phyloP scores from a whole-genome alignment of 441 rosid species.

The Geranium incanum region DNA sequence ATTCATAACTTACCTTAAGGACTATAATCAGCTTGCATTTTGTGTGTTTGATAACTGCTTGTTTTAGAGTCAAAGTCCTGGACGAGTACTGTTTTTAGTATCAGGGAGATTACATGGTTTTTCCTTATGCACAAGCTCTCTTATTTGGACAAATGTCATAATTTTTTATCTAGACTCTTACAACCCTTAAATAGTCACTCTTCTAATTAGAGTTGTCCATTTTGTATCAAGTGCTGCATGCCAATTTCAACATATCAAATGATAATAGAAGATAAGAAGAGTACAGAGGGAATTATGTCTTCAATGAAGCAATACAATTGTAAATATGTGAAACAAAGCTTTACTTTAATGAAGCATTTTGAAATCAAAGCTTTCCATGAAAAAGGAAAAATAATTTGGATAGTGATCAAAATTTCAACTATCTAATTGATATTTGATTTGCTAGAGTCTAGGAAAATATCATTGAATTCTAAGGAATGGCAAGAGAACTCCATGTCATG shows the following conservation, averaged over 20 bases:
- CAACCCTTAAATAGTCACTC: neutral
- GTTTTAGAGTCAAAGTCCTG: neutral
- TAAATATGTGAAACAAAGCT: neutral
- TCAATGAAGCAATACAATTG: neutral
- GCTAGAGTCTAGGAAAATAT: neutral
- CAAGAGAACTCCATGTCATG: neutral
- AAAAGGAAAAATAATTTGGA: neutral
- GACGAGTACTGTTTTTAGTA: neutral
- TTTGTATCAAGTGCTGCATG: neutral
- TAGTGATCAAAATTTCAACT: no score
- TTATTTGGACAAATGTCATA: no score
- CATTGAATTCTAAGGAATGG: neutral
- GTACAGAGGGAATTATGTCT: neutral
- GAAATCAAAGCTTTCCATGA: neutral
- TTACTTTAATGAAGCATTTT: neutral
- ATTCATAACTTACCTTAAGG: no score
- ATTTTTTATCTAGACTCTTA: no score
- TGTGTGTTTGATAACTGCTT: no score
- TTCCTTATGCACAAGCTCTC: no score
- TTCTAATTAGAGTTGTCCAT: neutral
- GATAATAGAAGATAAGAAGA: neutral
- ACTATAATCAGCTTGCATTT: no score
- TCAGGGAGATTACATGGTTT: no score
- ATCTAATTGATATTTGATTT: no score
- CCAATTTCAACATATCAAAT: neutral